Base-by-base conservation (phyloP, 2,329 filamentous ascomycete genomes). In the Colletotrichum liriopes region DNA sequence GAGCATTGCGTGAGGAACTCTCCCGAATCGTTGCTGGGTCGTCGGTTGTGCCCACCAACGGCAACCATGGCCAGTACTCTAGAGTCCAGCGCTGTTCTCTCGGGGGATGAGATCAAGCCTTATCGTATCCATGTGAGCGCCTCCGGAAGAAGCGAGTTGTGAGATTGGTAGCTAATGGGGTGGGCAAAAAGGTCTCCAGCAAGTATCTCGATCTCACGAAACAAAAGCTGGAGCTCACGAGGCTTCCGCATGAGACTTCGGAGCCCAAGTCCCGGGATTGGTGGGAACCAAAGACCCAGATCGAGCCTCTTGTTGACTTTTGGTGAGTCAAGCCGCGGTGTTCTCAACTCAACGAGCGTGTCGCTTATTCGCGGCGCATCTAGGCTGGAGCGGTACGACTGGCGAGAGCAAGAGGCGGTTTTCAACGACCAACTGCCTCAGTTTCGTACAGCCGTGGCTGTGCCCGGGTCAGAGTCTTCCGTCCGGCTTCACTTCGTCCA, bases 321-420 rank as follows among this genome's bases (percentile, higher is more conserved):
- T 93, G 91, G 89, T 89, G 75, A 79, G 85, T 80, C 32, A 29
- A 8, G 54, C 32, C 2, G 35, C 14, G 54, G 32, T 16, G 32
- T 16, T 23, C 5, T 61, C 56, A 3, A 20, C 14, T 41, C 14
- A 23, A 29, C 39, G 29, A 47, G 26, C 6, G 11, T 12, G 26
- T 60, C 20, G 26, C 58, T 60, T 16, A n/a, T 47, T 14, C 11
- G 26, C 29, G 23, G 26, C 35, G 12, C 20, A 16, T 7, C 61
- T 74, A 92, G 91, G 91, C 85, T 92, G 41, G 91, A 93, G 72
- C 83, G 87, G 55, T 93, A 92, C 79, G 88, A 88, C 71, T 93
- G 91, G 91, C 86, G 89, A 60, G 82, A 85, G 2, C 86, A 90
- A 67, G 91, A 93, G 79, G 81, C 84, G 9, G 77, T 81, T 51